These are phyloP conservation scores for Hibiscus syriacus DNA, from an alignment of 345 rosid genomes.

Conservation along the genomic window DNA sequence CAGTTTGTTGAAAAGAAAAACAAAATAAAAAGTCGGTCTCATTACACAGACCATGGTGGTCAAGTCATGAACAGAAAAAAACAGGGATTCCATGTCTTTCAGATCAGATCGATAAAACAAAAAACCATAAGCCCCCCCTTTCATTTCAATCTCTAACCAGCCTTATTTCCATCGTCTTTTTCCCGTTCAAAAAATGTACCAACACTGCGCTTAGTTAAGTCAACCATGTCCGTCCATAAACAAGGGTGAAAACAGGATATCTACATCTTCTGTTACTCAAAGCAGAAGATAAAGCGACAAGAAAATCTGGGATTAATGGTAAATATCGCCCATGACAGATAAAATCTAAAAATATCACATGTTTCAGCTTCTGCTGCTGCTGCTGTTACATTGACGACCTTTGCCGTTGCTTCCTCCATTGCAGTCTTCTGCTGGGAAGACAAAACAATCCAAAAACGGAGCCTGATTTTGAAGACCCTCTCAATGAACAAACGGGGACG, in stretches of 20 bases:
- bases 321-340: not conserved
- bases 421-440: conserved; percentile 41
- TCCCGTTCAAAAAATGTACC: not conserved
- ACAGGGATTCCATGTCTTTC: conserved; percentile 27
- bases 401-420: conserved; percentile 3
- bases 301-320: not conserved
- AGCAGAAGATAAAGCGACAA: too few relatives aligned
- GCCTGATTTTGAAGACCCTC: conserved; percentile 48
- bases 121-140: not conserved
- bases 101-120: not conserved
- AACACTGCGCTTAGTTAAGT: not conserved
- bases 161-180: not conserved
- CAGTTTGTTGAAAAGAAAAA: too few relatives aligned
- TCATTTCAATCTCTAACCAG: not conserved
- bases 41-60: too few relatives aligned
- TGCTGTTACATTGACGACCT: conserved; percentile 19
- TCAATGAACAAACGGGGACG: conserved; percentile 57
- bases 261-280: not conserved
- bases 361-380: not conserved
- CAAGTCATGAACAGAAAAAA: not conserved
- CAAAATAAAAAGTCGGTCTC: too few relatives aligned
- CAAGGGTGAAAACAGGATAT: not conserved
- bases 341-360: not conserved
- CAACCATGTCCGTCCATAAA: not conserved
- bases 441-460: conserved; percentile 42